Base-by-base conservation (phyloP, 2,329 filamentous ascomycete genomes). In the Clarireedia homoeocarpa region DNA sequence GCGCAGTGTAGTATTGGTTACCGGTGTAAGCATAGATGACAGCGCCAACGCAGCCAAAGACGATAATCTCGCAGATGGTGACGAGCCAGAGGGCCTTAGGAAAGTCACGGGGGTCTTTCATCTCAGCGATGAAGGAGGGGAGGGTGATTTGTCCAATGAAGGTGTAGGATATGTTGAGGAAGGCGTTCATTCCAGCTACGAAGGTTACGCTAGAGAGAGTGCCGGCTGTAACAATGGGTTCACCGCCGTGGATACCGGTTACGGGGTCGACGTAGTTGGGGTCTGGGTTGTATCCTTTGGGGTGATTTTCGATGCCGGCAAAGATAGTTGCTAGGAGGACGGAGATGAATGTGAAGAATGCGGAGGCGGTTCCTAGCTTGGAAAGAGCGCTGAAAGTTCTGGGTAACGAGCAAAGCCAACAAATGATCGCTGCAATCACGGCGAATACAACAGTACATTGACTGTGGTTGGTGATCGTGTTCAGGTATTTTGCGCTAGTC, bases 141-240 rank as follows among this genome's bases (percentile, higher is more conserved):
- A 96, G 78, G 0, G 91, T 96, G 65, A 96, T 95, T 70, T 96
- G 91, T 0, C 91, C 91, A 63, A 96, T 96, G 69, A 96, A 96
- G 0, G 91, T 96, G 70, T 96, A 96, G 72, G 85, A 89, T 68
- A 96, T 96, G 72, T 96, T 96, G 70, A 96, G 79, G 72, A 96
- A 96, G 0, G 91, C 91, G 53, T 84, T 90, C 78, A 95, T 85
- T 23, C 85, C 91, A 2, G 79, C 75, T 3, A 95, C 88, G 63
- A 95, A 96, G 0, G 86, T 88, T 0, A 89, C 95, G 17, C 85
- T 82, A 30, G 59, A 57, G 2, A 83, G 72, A 0, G 91, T 88
- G 20, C 91, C 69, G 0, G 83, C 83, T 0, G 84, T 82, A 5
- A 94, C 85, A 6, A 81, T 77, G 0, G 87, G 85, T 5, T 83